These are phyloP conservation scores for Corymbia citriodora DNA, from an alignment of 441 rosid genomes.

Conservation along the genomic window DNA sequence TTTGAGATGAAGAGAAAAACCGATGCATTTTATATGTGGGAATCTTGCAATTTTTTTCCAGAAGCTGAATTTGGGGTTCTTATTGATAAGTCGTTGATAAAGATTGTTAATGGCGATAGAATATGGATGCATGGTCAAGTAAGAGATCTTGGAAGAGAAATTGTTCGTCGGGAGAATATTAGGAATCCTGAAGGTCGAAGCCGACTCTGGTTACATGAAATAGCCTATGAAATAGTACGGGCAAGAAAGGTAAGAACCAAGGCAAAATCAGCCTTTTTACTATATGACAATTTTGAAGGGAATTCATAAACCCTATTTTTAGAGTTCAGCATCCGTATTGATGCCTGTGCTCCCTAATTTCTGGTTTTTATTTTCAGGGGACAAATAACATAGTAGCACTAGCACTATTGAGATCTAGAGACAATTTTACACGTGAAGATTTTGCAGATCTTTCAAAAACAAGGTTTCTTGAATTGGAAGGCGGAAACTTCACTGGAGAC, in stretches of 20 bases:
- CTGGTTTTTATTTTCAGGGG: not conserved
- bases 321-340: not conserved
- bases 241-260: not conserved
- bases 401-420: not conserved
- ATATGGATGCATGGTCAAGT: conserved; percentile 2
- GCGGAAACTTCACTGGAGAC: not conserved
- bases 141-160: not conserved
- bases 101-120: not conserved
- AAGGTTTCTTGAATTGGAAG: not conserved
- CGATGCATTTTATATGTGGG: not conserved
- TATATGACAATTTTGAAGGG: not conserved
- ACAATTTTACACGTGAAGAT: not conserved
- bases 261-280: not conserved
- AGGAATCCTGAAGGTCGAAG: not conserved
- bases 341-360: not conserved
- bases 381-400: not conserved
- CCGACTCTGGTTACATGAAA: not conserved
- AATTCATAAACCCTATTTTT: not conserved
- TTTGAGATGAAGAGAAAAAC: not conserved
- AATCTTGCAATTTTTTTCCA: not conserved
- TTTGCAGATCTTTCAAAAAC: not conserved
- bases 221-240: not conserved
- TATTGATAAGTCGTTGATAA: not conserved
- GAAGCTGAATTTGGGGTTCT: not conserved
- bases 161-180: not conserved